A percentile compares a stretch with the other conserved stretches of the same genome.
phyloP scores from a whole-genome alignment of 2,329 filamentous ascomycete species.

The Colletotrichum sp. region DNA sequence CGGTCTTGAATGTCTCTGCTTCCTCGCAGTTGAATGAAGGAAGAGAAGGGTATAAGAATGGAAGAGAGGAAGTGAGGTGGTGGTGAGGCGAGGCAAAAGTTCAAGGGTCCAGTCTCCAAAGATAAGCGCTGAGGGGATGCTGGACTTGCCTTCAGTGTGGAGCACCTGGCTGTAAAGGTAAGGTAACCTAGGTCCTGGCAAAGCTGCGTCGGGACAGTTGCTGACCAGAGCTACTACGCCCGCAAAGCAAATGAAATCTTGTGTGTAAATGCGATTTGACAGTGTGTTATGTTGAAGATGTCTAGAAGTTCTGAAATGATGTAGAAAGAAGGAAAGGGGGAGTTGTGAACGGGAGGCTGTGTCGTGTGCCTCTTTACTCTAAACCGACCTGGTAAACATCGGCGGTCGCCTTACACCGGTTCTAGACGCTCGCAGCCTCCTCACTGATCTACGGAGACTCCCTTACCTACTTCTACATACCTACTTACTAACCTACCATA shows the following conservation, averaged over 20 bases:
- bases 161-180: slow-evolving; percentile 1
- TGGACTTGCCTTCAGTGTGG: slow-evolving; percentile 10
- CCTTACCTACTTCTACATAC: background rate
- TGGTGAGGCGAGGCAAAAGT: background rate
- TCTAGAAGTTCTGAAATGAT: background rate
- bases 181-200: background rate
- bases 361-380: slow-evolving; percentile 13
- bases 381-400: background rate
- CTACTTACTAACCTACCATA: background rate
- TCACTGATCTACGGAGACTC: background rate
- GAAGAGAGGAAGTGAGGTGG: background rate
- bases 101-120: slow-evolving; percentile 14
- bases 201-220: background rate
- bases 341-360: background rate
- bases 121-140: slow-evolving; percentile 21
- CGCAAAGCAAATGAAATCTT: background rate
- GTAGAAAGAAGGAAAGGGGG: background rate
- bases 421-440: slow-evolving; percentile 1
- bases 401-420: background rate
- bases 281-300: background rate
- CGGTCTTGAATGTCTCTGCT: background rate
- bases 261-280: background rate
- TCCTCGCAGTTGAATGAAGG: slow-evolving; percentile 2
- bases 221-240: background rate
- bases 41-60: background rate